These are phyloP conservation scores for Neurospora cerealis DNA, from an alignment of 495 filamentous ascomycete genomes.

Conservation along the genomic window DNA sequence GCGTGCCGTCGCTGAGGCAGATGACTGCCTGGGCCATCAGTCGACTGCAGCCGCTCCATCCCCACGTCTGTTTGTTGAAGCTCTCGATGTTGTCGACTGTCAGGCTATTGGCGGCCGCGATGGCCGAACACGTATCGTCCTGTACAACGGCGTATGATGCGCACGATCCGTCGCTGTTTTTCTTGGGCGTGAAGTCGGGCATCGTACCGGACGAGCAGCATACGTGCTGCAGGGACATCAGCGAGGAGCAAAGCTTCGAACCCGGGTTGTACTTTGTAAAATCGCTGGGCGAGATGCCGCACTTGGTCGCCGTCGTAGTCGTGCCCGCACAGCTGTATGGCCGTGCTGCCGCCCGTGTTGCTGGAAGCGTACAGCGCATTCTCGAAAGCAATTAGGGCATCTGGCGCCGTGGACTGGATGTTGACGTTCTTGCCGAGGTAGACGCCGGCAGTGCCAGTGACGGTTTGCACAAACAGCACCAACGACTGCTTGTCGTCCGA, in stretches of 20 bases:
- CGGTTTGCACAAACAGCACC: conserved; percentile 5
- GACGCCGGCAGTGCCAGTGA: conserved; percentile 2
- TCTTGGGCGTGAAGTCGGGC: conserved; percentile 27
- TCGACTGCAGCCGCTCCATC: conserved; percentile 35
- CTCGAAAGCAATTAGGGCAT: not conserved
- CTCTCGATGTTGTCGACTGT: conserved; percentile 23
- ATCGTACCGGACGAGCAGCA: conserved; percentile 36
- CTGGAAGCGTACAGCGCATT: not conserved
- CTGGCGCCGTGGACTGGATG: conserved; percentile 10
- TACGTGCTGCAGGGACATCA: conserved; percentile 27
- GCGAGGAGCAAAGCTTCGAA: conserved; percentile 24
- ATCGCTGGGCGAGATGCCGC: conserved; percentile 27
- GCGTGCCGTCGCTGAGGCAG: conserved; percentile 37
- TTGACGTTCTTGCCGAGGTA: conserved; percentile 15
- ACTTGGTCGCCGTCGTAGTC: conserved; percentile 18
- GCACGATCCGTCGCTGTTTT: conserved; percentile 34
- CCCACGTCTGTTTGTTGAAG: conserved; percentile 40
- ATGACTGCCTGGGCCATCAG: conserved; percentile 24
- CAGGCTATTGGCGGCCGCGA: conserved; percentile 21
- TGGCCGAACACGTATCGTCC: conserved; percentile 23
- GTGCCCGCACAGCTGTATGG: conserved; percentile 28
- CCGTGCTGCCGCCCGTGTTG: conserved; percentile 15
- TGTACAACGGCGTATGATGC: conserved; percentile 19
- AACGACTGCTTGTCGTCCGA: conserved; percentile 1
- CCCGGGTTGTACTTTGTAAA: conserved; percentile 32